Evolutionary conservation across 495 filamentous ascomycete species (phyloP), one percentile per base, ranked within the genome.

Genomic region (Penicillium cataractarum): DNA sequence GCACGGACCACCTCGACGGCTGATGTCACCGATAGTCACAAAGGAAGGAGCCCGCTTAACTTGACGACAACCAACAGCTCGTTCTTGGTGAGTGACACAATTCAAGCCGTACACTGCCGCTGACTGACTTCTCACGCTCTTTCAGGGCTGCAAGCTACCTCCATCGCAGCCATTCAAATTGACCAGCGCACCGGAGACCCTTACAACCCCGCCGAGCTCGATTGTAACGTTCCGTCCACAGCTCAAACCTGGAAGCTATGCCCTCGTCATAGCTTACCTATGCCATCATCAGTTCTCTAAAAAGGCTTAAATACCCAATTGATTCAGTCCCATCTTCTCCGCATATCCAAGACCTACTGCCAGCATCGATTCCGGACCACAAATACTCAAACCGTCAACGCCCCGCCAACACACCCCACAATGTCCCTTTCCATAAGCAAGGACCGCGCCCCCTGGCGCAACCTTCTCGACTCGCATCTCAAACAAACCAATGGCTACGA

Each of bases 381-480:
- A 29, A 29, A 15, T n/a, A 6, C 27, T 50, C 12, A 2, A 29
- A 17, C 12, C 46, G 3, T 19, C 12, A 40, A 35, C 15, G 15
- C 21, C 13, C 33, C 56, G 13, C 56, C 61, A 44, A 40, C 48
- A 13, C 29, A 19, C 8, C 63, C 37, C 27, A 59, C 13, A 24
- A 65, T 65, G 66, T n/a, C 37, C 6, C 42, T 52, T 37, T 22
- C 62, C 24, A 24, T 53, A 40, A 63, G 29, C 57, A 31, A 46
- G 27, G 77, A 50, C 49, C 71, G 78, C 10, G 80, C 85, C 17
- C 85, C 86, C 63, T 96, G 92, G 93, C 87, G 86, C 60, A 62
- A 80, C 46, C 61, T 78, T 44, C 90, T 97, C 80, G 74, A 86
- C 54, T 71, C 82, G 13, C 89, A 95, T 74, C 66, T 94, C 44